phyloP scores from a whole-genome alignment of 179 eudicot species.

The Patellifolia procumbens region DNA sequence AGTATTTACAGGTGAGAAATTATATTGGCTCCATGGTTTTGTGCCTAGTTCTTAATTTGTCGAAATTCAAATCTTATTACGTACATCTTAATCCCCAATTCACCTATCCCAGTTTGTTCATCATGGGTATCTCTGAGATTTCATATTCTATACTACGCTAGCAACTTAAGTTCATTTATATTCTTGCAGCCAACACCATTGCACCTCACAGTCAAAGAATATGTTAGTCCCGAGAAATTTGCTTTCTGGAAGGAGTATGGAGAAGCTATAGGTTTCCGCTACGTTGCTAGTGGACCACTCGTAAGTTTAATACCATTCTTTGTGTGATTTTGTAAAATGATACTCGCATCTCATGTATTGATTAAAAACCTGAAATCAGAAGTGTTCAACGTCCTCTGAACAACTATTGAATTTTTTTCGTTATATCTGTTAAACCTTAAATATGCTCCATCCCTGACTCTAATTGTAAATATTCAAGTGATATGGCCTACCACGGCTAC shows the following conservation, averaged over 20 bases:
- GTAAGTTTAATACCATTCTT: conserved; percentile 34
- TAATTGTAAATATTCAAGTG: background rate
- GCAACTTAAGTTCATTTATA: background rate
- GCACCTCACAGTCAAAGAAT: conserved; percentile 96
- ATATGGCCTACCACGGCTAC: background rate
- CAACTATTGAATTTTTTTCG: too few relatives aligned
- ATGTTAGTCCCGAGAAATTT: conserved; percentile 83
- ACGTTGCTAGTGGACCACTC: conserved; percentile 98
- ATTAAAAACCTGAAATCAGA: background rate
- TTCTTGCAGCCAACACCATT: conserved; percentile 91
- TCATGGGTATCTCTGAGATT: background rate
- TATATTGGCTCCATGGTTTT: background rate
- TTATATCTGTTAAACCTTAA: background rate
- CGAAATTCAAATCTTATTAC: background rate
- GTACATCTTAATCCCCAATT: background rate
- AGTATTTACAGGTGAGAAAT: conserved; percentile 75
- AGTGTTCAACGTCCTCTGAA: background rate
- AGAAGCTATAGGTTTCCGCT: conserved; percentile 91
- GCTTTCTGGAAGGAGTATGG: conserved; percentile 92
- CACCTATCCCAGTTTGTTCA: background rate
- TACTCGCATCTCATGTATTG: background rate
- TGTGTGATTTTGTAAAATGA: background rate
- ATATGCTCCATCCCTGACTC: background rate
- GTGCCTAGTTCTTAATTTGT: too few relatives aligned
- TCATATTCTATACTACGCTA: background rate